Base-by-base conservation (phyloP, 768 basidiomycete genomes). In the Hirschioporus abietinus region DNA sequence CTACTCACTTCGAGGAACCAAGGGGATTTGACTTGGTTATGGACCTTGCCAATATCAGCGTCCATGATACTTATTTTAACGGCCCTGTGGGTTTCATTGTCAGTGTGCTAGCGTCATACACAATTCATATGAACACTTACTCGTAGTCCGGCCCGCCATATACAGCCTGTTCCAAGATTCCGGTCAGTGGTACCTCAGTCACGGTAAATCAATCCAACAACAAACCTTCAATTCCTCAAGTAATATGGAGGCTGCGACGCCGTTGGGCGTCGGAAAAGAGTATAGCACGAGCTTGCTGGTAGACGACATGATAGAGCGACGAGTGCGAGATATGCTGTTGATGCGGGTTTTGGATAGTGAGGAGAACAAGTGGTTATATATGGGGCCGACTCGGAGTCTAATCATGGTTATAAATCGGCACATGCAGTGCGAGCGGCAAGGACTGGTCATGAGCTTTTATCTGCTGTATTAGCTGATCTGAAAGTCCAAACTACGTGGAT, bases 171-270 rank as follows among this genome's bases (percentile, higher is more conserved):
- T n/a, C 3, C 24, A 30, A 8, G 24, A 24, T 24, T 7, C 17
- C 27, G 52, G n/a, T 27, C 63, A 65, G 10, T 66, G 57, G n/a
- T 62, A 27, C 36, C 65, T 17, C 24, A 68, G 62, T 64, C 72
- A 70, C 57, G 75, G 74, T 66, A 79, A 77, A 24, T 84, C 70
- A 20, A 76, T 64, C 30, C 82, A 80, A 68, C 89, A 86, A 79
- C 76, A 26, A 78, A 52, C 79, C 72, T 83, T 87, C 69, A 90
- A 80, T 70, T 90, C 89, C 70, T 90, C 88, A 36, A 89, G 82
- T 27, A 84, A 71, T 70, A 84, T 78, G 23, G 86, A 82, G 2
- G 75, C 76, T 67, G 80, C 77, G 69, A 78, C 66, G 24, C 84
- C 88, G 70, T 91, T 91, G 6, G 90, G 89, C 0, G 88, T 90